Conservation (phyloP, 2,329 filamentous ascomycete genomes). For the Talaromyces atroroseus region DNA sequence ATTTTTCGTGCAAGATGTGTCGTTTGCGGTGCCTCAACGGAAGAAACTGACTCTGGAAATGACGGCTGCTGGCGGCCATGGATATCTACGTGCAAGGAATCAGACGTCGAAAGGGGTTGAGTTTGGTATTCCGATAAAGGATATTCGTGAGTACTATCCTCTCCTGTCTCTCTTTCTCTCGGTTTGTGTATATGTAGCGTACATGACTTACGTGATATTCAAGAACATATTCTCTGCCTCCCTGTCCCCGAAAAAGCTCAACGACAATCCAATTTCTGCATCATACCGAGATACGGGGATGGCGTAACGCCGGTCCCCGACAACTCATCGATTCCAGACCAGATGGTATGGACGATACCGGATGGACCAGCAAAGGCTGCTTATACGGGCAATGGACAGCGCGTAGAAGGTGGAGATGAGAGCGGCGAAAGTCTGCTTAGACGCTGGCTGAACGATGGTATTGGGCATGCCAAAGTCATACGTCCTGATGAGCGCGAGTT, state of each 20-base stretch:
- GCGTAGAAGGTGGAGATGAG: constrained; percentile 39
- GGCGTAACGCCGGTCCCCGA: constrained; percentile 43
- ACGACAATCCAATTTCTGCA: constrained; percentile 58
- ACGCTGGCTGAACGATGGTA: constrained; percentile 45
- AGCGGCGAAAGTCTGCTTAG: constrained; percentile 42
- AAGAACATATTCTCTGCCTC: constrained; percentile 55
- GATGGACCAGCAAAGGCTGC: constrained; percentile 48
- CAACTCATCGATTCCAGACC: constrained; percentile 43
- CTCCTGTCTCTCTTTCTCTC: not conserved
- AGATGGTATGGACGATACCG: constrained; percentile 56
- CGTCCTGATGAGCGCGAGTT: constrained; percentile 55
- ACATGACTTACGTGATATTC: not conserved
- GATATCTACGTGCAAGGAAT: constrained; percentile 46
- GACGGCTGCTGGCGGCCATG: constrained; percentile 35
- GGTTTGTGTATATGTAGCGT: not conserved
- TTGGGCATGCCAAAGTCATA: constrained; percentile 44
- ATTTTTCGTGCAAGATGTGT: constrained; percentile 51
- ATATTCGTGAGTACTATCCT: constrained; percentile 39
- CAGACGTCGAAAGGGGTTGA: constrained; percentile 49
- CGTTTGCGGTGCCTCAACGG: constrained; percentile 57
- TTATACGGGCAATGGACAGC: constrained; percentile 38
- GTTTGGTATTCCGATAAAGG: constrained; percentile 47
- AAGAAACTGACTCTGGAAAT: constrained; percentile 60
- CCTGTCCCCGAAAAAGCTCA: constrained; percentile 61
- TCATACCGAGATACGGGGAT: constrained; percentile 51